These are phyloP conservation scores for Dysphania ambrosioides DNA, from an alignment of 148 eudicot species.

Conservation along the genomic window DNA sequence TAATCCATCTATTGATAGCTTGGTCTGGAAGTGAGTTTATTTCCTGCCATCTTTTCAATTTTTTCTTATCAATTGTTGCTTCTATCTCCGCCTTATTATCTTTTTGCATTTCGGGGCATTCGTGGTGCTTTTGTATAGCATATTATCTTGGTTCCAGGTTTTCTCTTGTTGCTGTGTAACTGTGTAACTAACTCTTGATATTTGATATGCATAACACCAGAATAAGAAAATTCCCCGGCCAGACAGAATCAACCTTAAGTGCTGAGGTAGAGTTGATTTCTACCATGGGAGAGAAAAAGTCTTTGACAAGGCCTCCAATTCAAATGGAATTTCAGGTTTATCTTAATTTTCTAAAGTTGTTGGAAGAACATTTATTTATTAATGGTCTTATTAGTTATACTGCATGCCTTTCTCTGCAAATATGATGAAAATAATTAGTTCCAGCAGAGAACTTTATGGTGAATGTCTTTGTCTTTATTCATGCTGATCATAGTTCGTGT, in stretches of 20 bases:
- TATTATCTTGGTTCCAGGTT: not conserved
- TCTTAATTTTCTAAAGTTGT: not conserved
- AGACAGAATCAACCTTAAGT: conserved; percentile 95
- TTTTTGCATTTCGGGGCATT: not conserved
- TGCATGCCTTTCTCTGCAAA: not conserved
- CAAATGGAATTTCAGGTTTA: conserved; percentile 99
- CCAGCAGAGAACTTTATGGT: not conserved
- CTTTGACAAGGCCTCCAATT: conserved; percentile 94
- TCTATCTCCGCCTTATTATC: not conserved
- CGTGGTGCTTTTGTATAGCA: not conserved
- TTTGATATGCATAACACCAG: conserved; percentile 34
- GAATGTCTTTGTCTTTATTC: not conserved
- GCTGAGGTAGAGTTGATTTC: conserved; percentile 97
- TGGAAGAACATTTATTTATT: not conserved
- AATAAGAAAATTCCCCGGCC: conserved; percentile 97
- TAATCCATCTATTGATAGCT: conserved; percentile 87
- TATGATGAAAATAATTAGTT: not conserved
- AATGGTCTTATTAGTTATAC: not conserved
- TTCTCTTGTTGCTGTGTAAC: not conserved
- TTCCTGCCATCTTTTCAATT: not conserved
- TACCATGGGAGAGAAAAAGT: conserved; percentile 92
- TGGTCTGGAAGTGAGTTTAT: conserved; percentile 98
- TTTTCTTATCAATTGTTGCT: not conserved
- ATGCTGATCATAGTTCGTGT: not conserved
- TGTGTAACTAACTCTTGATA: conserved; percentile 1